Evolutionary conservation across 805 yeast species (phyloP).

Genomic region (Sungouiella thailandica): DNA sequence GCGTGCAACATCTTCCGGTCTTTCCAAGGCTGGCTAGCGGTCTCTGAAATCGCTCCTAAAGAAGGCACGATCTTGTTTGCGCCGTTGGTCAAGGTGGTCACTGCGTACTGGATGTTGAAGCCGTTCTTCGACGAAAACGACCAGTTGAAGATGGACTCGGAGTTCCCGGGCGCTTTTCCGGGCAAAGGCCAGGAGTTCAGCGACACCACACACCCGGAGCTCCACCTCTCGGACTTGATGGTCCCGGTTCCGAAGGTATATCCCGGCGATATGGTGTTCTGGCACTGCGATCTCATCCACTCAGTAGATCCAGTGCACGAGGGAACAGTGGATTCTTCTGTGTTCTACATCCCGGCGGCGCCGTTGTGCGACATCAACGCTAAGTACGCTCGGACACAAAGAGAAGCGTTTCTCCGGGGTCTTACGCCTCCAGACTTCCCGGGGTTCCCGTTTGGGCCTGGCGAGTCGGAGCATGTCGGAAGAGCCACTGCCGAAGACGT

Average conservation of each 20-base stretch:
- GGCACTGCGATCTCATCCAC: conserved; percentile 46
- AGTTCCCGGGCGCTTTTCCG: conserved; percentile 36
- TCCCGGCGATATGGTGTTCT: conserved; percentile 39
- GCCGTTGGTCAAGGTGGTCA: conserved; percentile 32
- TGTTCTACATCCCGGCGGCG: too few species aligned
- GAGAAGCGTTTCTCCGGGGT: conserved; percentile 18
- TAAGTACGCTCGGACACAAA: conserved; percentile 15
- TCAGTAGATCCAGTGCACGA: too few species aligned
- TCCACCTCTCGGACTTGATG: conserved; percentile 26
- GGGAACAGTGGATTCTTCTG: too few species aligned
- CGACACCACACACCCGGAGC: conserved; percentile 29
- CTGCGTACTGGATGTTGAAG: conserved; percentile 35
- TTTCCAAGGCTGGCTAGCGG: conserved; percentile 42
- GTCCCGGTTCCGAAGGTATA: conserved; percentile 33
- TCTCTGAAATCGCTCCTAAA: conserved; percentile 29
- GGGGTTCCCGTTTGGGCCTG: conserved; percentile 18
- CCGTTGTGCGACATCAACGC: conserved; percentile 25
- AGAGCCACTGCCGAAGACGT: conserved; percentile 17
- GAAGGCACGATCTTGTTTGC: conserved; percentile 36
- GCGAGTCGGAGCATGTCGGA: conserved; percentile 17
- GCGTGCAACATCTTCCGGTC: conserved; percentile 34
- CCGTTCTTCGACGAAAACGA: conserved; percentile 36
- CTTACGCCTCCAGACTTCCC: conserved; percentile 23
- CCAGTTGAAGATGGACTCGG: conserved; percentile 25
- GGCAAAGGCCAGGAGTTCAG: conserved; percentile 31